A percentile compares a stretch with the other conserved stretches of the same genome.
Evolutionary conservation across 331 rosid genomes (phyloP).

Genomic region (Erythrophleum ivorense): DNA sequence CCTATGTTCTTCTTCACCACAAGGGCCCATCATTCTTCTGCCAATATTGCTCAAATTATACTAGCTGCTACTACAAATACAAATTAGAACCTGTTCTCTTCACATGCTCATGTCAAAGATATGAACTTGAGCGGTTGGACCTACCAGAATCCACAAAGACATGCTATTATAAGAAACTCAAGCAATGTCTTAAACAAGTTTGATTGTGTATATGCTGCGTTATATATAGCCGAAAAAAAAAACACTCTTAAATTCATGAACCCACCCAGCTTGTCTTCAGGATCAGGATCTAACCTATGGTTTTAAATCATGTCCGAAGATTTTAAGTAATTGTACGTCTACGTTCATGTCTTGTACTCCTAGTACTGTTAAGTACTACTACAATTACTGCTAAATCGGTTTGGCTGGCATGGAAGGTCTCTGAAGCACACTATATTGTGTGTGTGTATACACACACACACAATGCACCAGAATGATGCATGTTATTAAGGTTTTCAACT

Average conservation of each 20-base stretch:
- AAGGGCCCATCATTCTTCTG: conserved; percentile 50
- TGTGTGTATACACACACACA: too few species aligned
- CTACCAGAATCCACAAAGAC: conserved; percentile 42
- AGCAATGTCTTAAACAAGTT: not conserved
- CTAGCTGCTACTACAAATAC: conserved; percentile 26
- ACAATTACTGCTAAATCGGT: too few species aligned
- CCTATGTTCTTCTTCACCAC: conserved; percentile 46
- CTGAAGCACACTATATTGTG: too few species aligned
- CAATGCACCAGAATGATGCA: too few species aligned
- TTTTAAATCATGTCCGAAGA: not conserved
- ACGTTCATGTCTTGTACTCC: not conserved
- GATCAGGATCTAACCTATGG: not conserved
- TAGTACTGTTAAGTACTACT: conserved; percentile 27
- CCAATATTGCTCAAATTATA: conserved; percentile 16
- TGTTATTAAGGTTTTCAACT: not conserved
- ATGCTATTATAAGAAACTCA: not conserved
- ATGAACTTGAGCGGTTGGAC: conserved; percentile 42
- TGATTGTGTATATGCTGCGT: not conserved
- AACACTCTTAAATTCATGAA: not conserved
- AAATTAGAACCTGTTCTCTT: conserved; percentile 43
- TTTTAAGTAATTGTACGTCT: too few species aligned
- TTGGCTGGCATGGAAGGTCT: too few species aligned
- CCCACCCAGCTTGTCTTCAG: too few species aligned
- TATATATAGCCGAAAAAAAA: not conserved
- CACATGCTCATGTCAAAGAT: conserved; percentile 63